phyloP scores from a whole-genome alignment of 768 basidiomycete genomes.

The Tricholomella constricta region DNA sequence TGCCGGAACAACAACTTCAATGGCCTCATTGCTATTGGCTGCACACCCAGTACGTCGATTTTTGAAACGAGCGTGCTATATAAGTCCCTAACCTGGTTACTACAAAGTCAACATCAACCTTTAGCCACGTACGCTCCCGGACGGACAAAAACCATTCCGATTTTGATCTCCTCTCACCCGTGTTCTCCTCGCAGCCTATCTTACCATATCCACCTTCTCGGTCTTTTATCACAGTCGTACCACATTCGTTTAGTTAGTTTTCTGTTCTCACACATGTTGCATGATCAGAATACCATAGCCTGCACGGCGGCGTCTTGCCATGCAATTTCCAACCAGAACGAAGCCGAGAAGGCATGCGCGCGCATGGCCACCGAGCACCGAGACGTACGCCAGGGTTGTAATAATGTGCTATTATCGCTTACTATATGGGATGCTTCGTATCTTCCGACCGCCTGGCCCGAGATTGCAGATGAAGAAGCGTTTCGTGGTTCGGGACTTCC shows the following conservation, averaged over 20 bases:
- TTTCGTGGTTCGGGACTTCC: not conserved
- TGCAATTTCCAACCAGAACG: not conserved
- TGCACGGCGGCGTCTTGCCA: not conserved
- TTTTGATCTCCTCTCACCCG: not conserved
- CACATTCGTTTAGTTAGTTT: constrained; percentile 12
- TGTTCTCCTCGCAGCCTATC: not conserved
- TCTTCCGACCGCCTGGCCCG: not conserved
- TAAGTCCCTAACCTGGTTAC: not conserved
- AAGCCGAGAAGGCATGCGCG: not conserved
- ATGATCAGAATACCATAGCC: not conserved
- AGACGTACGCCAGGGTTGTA: not conserved
- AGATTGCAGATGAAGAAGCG: not conserved
- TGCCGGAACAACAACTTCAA: constrained; percentile 46
- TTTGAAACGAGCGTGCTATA: not conserved
- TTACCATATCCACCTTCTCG: constrained; percentile 3
- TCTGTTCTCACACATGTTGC: not conserved
- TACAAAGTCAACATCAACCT: constrained; percentile 24
- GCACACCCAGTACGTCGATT: constrained; percentile 40
- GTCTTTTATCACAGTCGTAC: constrained; percentile 2
- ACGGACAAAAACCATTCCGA: not conserved
- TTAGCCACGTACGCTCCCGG: constrained; percentile 6
- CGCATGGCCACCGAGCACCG: not conserved
- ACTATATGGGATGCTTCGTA: not conserved
- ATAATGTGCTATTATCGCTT: not conserved
- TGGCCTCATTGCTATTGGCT: constrained; percentile 45